These are phyloP conservation scores for Penicillium fimorum DNA, from an alignment of 495 filamentous ascomycete species.

Conservation along the genomic window DNA sequence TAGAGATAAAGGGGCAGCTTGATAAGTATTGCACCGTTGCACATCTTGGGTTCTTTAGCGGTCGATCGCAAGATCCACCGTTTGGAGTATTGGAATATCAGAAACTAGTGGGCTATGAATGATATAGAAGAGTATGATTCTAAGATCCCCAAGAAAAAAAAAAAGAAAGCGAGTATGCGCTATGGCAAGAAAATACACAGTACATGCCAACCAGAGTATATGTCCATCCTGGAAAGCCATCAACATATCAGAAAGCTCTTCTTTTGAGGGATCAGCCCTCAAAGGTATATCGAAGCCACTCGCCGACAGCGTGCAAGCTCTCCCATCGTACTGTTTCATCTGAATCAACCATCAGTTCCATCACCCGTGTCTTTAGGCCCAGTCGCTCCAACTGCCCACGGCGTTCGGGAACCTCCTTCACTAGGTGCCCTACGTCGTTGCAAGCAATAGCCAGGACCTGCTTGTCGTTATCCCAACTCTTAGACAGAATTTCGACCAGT, in stretches of 20 bases:
- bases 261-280: constrained; percentile 43
- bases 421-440: constrained; percentile 86
- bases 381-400: constrained; percentile 78
- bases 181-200: constrained; percentile 26
- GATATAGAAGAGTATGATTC: background rate
- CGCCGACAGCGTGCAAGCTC: constrained; percentile 86
- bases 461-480: constrained; percentile 89
- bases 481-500: constrained; percentile 81
- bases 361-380: constrained; percentile 87
- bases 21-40: background rate
- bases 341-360: constrained; percentile 90
- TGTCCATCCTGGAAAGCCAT: constrained; percentile 25
- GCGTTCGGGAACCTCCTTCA: constrained; percentile 88
- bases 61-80: constrained; percentile 12
- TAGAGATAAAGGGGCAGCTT: background rate
- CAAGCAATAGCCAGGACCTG: constrained; percentile 94
- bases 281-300: constrained; percentile 91
- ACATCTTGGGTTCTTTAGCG: constrained; percentile 4
- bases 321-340: constrained; percentile 95
- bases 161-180: constrained; percentile 19
- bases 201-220: constrained; percentile 25
- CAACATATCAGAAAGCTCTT: constrained; percentile 10
- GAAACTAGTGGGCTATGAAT: background rate
- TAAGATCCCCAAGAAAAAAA: constrained; percentile 5
- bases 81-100: background rate